These are phyloP conservation scores for Vitis hybrid DNA, from an alignment of 177 flowering plant species.

Conservation along the genomic window DNA sequence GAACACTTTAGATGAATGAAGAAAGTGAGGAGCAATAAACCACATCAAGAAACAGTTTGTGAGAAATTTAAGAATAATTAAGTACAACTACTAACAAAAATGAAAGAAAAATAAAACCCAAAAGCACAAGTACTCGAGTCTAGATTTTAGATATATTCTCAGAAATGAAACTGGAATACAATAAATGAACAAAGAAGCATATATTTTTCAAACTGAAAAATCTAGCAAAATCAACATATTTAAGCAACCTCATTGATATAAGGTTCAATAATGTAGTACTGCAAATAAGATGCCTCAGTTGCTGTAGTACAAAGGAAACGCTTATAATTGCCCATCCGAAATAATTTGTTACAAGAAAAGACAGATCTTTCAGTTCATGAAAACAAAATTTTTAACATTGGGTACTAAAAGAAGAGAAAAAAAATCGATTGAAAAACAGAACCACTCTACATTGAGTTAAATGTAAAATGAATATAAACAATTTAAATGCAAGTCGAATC, in stretches of 20 bases:
- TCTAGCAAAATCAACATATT: not conserved
- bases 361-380: constrained; percentile 5
- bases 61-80: no score
- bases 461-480: not conserved
- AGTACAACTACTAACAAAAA: no score
- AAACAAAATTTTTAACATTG: no score
- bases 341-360: constrained; percentile 38
- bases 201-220: no score
- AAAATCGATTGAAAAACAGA: not conserved
- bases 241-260: constrained; percentile 57
- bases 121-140: no score
- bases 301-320: constrained; percentile 49
- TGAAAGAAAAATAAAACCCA: no score
- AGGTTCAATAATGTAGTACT: constrained; percentile 70
- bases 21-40: no score
- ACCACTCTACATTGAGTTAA: not conserved
- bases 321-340: constrained; percentile 61
- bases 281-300: constrained; percentile 70
- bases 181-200: not conserved
- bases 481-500: not conserved
- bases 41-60: no score
- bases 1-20: no score
- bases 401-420: not conserved
- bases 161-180: no score
- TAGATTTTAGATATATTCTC: no score